phyloP scores from a whole-genome alignment of 306 rosid genomes.

The Prunus salicina region DNA sequence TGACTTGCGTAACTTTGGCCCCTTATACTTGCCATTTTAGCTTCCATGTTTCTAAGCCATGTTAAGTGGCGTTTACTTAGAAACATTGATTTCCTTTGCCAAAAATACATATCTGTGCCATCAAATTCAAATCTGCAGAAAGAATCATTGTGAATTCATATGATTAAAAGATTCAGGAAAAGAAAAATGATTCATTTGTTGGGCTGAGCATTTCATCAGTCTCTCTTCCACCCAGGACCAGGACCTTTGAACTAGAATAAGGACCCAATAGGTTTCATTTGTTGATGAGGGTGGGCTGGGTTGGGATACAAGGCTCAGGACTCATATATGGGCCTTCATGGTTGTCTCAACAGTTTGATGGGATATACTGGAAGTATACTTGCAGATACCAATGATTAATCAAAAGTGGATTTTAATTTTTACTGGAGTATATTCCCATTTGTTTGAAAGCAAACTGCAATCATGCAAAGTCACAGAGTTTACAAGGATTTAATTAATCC shows the following conservation, averaged over 20 bases:
- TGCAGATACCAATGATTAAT: not conserved
- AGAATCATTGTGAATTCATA: not conserved
- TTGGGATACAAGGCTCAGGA: too few relatives aligned
- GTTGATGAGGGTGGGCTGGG: too few relatives aligned
- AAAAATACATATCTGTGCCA: not conserved
- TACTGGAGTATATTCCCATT: not conserved
- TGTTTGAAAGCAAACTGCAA: not conserved
- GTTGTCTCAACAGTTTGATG: not conserved
- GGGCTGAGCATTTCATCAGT: too few relatives aligned
- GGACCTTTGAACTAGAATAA: too few relatives aligned
- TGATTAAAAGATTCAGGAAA: too few relatives aligned
- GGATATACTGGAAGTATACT: not conserved
- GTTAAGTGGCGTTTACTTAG: not conserved
- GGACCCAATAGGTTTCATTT: too few relatives aligned
- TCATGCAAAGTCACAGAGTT: not conserved
- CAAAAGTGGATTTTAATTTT: not conserved
- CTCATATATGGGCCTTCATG: not conserved
- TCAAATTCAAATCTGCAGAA: not conserved
- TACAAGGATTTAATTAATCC: not conserved
- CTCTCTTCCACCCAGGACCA: too few relatives aligned
- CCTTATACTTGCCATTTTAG: not conserved
- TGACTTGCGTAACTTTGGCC: not conserved
- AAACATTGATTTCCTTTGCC: not conserved
- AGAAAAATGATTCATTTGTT: too few relatives aligned
- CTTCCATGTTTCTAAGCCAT: not conserved